Percentiles rank a stretch among this genome's conserved stretches.
Conservation (phyloP, 2,329 filamentous ascomycete genomes). For the Plectosphaerella sp. region DNA sequence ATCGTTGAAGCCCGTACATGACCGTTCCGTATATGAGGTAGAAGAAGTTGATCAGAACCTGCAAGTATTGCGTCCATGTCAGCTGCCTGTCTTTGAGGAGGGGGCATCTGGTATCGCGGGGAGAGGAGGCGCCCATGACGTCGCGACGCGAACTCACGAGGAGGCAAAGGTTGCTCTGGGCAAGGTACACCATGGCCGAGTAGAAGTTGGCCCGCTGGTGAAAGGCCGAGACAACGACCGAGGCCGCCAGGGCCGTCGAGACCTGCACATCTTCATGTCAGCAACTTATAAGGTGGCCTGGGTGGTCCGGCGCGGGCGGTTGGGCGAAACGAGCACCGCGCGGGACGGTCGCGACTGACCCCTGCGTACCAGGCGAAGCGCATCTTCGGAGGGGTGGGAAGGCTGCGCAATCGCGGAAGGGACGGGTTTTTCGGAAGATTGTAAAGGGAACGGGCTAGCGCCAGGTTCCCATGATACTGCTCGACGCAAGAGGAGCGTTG, state of each 20-base stretch:
- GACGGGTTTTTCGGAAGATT: background rate
- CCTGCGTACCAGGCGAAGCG: slow-evolving; percentile 57
- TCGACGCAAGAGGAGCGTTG: slow-evolving; percentile 6
- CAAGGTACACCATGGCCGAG: slow-evolving; percentile 92
- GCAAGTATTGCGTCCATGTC: background rate
- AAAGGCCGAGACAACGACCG: slow-evolving; percentile 84
- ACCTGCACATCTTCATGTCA: slow-evolving; percentile 41
- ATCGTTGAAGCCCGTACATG: slow-evolving; percentile 80
- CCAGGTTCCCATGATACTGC: slow-evolving; percentile 31
- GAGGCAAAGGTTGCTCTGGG: slow-evolving; percentile 91
- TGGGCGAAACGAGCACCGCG: background rate
- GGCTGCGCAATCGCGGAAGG: slow-evolving; percentile 1
- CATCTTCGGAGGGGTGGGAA: slow-evolving; percentile 34
- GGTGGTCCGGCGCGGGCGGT: slow-evolving; percentile 1
- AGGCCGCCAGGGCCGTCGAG: slow-evolving; percentile 78
- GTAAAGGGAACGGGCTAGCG: slow-evolving; percentile 11
- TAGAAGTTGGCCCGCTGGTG: slow-evolving; percentile 97
- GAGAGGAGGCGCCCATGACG: background rate
- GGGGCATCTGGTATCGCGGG: background rate
- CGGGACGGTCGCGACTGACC: slow-evolving; percentile 33
- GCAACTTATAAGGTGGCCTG: slow-evolving; percentile 5
- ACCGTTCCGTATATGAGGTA: slow-evolving; percentile 76
- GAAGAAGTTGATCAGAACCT: slow-evolving; percentile 89
- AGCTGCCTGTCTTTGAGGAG: background rate
- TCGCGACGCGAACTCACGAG: slow-evolving; percentile 55